Percentiles rank a stretch among this genome's conserved stretches.
Conservation (phyloP, 495 filamentous ascomycete species). For the Saxophila tyrrhenica region DNA sequence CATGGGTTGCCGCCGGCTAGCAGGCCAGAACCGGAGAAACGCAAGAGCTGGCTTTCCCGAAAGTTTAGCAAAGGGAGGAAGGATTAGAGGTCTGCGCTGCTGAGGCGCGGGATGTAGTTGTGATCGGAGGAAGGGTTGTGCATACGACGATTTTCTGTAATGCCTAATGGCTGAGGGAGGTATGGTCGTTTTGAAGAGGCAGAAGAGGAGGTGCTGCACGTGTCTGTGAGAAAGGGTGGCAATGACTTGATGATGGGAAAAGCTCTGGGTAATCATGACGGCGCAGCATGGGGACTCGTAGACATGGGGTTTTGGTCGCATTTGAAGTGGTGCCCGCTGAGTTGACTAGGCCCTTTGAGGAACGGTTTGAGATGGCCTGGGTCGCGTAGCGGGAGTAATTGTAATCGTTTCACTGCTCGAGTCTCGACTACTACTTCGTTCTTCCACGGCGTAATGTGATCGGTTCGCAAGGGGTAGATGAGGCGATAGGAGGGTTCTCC, state of each 20-base stretch:
- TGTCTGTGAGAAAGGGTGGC: background rate
- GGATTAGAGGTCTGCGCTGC: slow-evolving; percentile 16
- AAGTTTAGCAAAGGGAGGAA: slow-evolving; percentile 62
- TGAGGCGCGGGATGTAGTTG: background rate
- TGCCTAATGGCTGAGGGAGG: background rate
- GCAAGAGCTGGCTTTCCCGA: slow-evolving; percentile 78
- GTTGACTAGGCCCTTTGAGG: too few relatives aligned
- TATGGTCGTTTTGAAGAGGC: too few relatives aligned
- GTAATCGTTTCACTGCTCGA: too few relatives aligned
- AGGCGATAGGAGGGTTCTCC: too few relatives aligned
- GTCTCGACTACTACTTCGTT: too few relatives aligned
- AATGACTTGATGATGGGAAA: background rate
- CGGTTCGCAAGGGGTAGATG: too few relatives aligned
- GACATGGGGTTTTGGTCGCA: too few relatives aligned
- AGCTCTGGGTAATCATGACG: background rate
- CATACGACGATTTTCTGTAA: background rate
- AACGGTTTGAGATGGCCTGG: too few relatives aligned
- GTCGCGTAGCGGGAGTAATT: too few relatives aligned
- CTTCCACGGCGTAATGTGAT: too few relatives aligned
- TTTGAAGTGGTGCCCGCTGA: too few relatives aligned
- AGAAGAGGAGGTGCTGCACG: too few relatives aligned
- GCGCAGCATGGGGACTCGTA: background rate
- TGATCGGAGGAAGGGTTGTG: background rate
- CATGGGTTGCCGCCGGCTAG: slow-evolving; percentile 10
- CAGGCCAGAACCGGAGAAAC: slow-evolving; percentile 45